Evolutionary conservation across 2,329 filamentous ascomycete genomes (phyloP).

Genomic region (Sclerotinia nivalis): DNA sequence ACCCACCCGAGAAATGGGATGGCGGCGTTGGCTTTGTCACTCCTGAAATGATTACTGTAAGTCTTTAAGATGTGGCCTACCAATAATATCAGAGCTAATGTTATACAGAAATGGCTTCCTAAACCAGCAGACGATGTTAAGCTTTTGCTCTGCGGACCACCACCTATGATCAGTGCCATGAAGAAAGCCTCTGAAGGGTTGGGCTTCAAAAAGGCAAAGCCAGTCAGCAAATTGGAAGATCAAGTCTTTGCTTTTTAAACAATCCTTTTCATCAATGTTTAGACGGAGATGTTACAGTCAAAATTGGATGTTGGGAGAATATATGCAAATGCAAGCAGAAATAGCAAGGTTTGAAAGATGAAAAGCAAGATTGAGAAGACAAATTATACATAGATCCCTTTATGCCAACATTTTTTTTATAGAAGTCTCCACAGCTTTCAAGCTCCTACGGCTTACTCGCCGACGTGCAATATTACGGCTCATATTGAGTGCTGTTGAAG

Average conservation of each 20-base stretch:
- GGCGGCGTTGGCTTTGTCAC: constrained; percentile 96
- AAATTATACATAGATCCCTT: background rate
- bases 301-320: background rate
- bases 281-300: background rate
- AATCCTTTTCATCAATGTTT: background rate
- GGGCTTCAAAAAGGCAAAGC: constrained; percentile 87
- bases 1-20: constrained; percentile 86
- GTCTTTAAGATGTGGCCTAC: constrained; percentile 34
- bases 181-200: constrained; percentile 93
- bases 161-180: constrained; percentile 93
- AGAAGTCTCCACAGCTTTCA: background rate
- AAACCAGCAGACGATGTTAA: constrained; percentile 85
- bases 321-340: background rate
- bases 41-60: constrained; percentile 87
- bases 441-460: no score
- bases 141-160: constrained; percentile 90
- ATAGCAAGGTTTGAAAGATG: background rate
- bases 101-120: constrained; percentile 69
- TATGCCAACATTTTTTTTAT: background rate
- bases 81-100: background rate
- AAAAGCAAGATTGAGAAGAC: background rate
- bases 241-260: constrained; percentile 93
- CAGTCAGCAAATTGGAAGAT: constrained; percentile 96
- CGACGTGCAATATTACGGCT: background rate
- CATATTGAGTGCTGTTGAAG: background rate